phyloP scores from a whole-genome alignment of 169 alveolate species.

The Eimeria maxima region DNA sequence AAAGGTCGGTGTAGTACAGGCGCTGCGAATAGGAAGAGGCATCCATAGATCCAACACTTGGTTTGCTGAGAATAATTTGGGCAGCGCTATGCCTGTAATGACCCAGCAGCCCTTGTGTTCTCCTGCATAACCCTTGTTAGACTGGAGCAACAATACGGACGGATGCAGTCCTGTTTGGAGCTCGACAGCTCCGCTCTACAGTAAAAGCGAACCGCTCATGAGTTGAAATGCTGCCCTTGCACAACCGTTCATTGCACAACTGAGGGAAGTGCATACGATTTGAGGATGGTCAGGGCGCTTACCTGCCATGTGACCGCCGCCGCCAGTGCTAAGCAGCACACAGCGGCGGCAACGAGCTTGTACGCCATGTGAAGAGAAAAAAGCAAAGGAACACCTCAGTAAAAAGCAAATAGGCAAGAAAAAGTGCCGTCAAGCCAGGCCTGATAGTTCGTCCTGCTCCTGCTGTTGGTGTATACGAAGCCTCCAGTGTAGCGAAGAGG shows the following conservation, averaged over 20 bases:
- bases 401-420: neutral
- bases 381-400: neutral
- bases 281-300: neutral
- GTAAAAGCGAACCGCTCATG: neutral
- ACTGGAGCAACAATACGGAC: no score
- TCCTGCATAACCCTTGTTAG: no score
- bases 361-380: neutral
- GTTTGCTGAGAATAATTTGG: neutral
- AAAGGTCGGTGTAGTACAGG: constrained; percentile 10
- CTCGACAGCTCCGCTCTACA: neutral
- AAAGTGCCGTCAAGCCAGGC: neutral
- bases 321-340: constrained; percentile 24
- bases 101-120: no score
- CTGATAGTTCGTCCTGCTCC: neutral
- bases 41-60: neutral
- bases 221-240: neutral
- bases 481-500: neutral
- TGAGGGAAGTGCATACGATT: neutral
- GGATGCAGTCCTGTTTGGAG: no score
- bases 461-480: neutral
- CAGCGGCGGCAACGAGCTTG: constrained; percentile 12
- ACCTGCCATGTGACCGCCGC: constrained; percentile 47
- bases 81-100: no score
- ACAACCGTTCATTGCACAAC: neutral
- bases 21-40: neutral